Conservation (phyloP, 1,284 basidiomycete genomes). For the Thecaphora thlaspeos region DNA sequence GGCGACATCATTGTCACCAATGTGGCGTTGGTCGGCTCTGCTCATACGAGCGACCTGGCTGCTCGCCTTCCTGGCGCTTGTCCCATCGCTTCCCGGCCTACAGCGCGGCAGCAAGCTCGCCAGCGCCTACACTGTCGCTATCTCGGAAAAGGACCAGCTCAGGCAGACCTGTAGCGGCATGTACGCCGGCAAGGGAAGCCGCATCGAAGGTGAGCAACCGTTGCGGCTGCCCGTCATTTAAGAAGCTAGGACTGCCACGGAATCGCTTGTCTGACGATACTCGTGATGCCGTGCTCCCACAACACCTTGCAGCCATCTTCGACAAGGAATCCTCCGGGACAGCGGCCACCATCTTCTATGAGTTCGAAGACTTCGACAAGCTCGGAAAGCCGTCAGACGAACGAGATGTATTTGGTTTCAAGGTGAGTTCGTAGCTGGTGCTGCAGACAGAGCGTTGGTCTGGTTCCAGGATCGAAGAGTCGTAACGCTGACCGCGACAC, state of each 20-base stretch:
- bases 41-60: background rate
- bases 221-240: too few relatives aligned
- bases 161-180: conserved; percentile 92
- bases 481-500: too few relatives aligned
- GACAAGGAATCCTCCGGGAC: conserved; percentile 76
- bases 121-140: conserved; percentile 34
- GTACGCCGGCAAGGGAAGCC: conserved; percentile 77
- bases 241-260: too few relatives aligned
- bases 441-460: too few relatives aligned
- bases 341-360: conserved; percentile 89
- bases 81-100: background rate
- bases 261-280: too few relatives aligned
- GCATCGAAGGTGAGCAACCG: conserved; percentile 77
- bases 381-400: conserved; percentile 66
- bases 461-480: too few relatives aligned
- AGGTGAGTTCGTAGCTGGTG: conserved; percentile 55
- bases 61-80: background rate
- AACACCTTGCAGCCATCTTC: conserved; percentile 61
- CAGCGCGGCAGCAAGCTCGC: background rate
- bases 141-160: conserved; percentile 64
- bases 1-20: too few relatives aligned
- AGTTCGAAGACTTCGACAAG: conserved; percentile 82
- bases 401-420: conserved; percentile 52
- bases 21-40: background rate
- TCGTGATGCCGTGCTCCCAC: too few relatives aligned